Conservation (phyloP, 306 rosid genomes). For the cucumber (Cucumis sativus) region Cucumber_9930_V3 NC_026656.2:22309501-22310000, state of each 20-base stretch:
- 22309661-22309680: conserved; percentile 66
- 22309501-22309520: conserved; percentile 55
- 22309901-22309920: background rate
- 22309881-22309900: conserved; percentile 5
- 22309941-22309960: conserved; percentile 81
- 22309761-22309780: conserved; percentile 63
- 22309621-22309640: conserved; percentile 78
- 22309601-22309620: conserved; percentile 35
- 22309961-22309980: conserved; percentile 78
- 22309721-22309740: conserved; percentile 64
- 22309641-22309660: conserved; percentile 73
- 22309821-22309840: conserved; percentile 83
- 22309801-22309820: conserved; percentile 58
- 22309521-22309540: conserved; percentile 66
- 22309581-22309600: background rate
- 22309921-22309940: conserved; percentile 33
- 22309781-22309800: conserved; percentile 67
- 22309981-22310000: conserved; percentile 67
- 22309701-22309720: conserved; percentile 59
- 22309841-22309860: conserved; percentile 57
- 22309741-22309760: conserved; percentile 73
- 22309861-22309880: background rate
- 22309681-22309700: conserved; percentile 76
- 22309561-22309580: background rate
- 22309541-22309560: conserved; percentile 4